phyloP scores from a whole-genome alignment of 2,329 filamentous ascomycete genomes.

The Sporothrix schenckii region DNA sequence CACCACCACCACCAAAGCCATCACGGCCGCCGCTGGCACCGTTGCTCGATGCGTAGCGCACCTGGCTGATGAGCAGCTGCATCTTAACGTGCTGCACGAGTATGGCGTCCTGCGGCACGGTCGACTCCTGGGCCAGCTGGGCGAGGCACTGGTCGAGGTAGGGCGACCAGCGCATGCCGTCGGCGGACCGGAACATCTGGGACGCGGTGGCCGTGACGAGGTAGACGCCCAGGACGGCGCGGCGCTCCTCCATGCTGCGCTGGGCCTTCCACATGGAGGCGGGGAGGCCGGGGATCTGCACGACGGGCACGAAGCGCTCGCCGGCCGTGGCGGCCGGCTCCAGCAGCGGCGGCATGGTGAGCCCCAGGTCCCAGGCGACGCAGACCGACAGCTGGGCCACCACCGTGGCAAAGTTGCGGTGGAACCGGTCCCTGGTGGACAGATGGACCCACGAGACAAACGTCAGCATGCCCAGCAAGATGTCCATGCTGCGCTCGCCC shows the following conservation, averaged over 20 bases:
- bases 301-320: constrained; percentile 20
- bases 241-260: constrained; percentile 53
- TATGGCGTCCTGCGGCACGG: constrained; percentile 54
- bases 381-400: constrained; percentile 48
- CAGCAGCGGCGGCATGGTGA: constrained; percentile 41
- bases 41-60: constrained; percentile 32
- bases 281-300: constrained; percentile 18
- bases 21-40: not conserved
- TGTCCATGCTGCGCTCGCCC: constrained; percentile 54
- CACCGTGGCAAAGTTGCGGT: constrained; percentile 46
- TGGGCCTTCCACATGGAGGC: constrained; percentile 37
- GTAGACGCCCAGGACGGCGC: constrained; percentile 53
- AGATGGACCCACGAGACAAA: constrained; percentile 48
- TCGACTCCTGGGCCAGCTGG: constrained; percentile 49
- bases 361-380: constrained; percentile 51
- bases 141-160: constrained; percentile 61
- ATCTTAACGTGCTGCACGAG: constrained; percentile 50
- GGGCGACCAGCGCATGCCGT: constrained; percentile 59
- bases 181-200: constrained; percentile 48
- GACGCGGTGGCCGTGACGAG: constrained; percentile 44
- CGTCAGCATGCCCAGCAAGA: constrained; percentile 55
- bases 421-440: not conserved
- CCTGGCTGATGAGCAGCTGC: constrained; percentile 47
- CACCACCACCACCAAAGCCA: too few species aligned
- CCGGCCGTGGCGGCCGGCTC: not conserved